Evolutionary conservation across 345 rosid species (phyloP), one percentile per base, ranked within the genome.

Genomic region (Citrus mangshanensis): DNA sequence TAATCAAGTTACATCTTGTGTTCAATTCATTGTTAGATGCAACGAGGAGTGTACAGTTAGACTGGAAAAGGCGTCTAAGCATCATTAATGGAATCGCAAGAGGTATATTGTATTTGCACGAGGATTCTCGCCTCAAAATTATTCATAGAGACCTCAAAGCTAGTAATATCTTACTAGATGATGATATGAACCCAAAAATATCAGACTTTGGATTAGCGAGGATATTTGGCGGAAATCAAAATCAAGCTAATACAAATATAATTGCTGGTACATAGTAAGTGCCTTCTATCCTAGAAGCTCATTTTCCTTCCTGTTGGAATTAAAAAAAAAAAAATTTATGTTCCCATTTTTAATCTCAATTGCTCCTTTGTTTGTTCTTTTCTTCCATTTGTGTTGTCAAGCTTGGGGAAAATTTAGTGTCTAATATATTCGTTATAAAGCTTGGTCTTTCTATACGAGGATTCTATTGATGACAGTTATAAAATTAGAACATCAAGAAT

Each of bases 181-280:
- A 59, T 16, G 68, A 82, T 1, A 82, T 82, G 85, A 82, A 75
- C 40, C 80, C 82, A 2, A 82, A 79, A 21, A 79, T 79, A 54
- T 86, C 86, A 4, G 86, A 87, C 3, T 86, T 86, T 10, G 86
- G 86, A 28, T 68, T 81, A 82, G 86, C 81, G 2, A 73, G 82
- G 58, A 84, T 80, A 73, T 84, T 80, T 49, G 71, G 84, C 9
- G 81, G 81, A 72, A 76, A 83, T 65, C 89, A 81, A 83, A 81
- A 10, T 6, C 40, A 84, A 73, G 80, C 74, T 9, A 78, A 75
- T 9, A 87, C 87, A 3, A 79, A 82, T 6, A 80, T 81, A 80
- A 72, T 82, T 12, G 87, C 80, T 13, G 86, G 88, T 49, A 85
- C 88, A n/a, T 81, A 78, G 88, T 85, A 81, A 73, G 86, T 67